These are phyloP conservation scores for Sophora flavescens DNA, from an alignment of 306 rosid species.

Conservation along the genomic window DNA sequence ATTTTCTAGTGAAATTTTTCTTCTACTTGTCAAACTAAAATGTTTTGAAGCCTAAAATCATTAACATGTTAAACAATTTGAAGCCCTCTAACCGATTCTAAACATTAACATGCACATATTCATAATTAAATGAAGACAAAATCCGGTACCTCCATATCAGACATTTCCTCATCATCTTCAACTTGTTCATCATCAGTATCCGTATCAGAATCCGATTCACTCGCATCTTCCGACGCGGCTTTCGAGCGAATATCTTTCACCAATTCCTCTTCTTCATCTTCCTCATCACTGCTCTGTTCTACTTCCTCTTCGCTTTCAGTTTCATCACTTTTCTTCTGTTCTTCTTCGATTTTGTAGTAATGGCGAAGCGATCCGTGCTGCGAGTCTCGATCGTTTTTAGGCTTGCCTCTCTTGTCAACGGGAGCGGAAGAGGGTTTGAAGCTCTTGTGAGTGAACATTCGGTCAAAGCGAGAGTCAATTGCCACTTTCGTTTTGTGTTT, in stretches of 20 bases:
- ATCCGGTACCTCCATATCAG: slow-evolving; percentile 55
- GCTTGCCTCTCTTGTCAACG: slow-evolving; percentile 83
- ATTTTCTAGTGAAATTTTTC: no score
- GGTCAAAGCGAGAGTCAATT: slow-evolving; percentile 79
- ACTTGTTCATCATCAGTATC: slow-evolving; percentile 54
- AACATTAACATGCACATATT: no score
- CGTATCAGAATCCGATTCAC: slow-evolving; percentile 42
- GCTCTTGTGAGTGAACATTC: slow-evolving; percentile 64
- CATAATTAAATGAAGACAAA: not conserved
- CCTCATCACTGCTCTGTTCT: not conserved
- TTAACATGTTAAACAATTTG: no score
- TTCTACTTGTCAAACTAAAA: no score
- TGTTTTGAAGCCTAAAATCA: no score
- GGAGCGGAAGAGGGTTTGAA: slow-evolving; percentile 74
- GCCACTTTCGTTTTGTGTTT: slow-evolving; percentile 68
- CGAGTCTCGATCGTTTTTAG: slow-evolving; percentile 40
- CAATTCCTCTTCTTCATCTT: slow-evolving; percentile 41
- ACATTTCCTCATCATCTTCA: slow-evolving; percentile 53
- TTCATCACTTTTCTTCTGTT: not conserved
- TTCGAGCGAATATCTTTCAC: slow-evolving; percentile 32
- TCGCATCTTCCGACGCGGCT: slow-evolving; percentile 36
- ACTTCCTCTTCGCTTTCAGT: slow-evolving; percentile 22
- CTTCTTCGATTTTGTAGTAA: slow-evolving; percentile 60
- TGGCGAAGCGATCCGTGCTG: slow-evolving; percentile 53
- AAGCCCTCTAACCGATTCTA: no score